Evolutionary conservation across 2,329 filamentous ascomycete species (phyloP), one percentile per base, ranked within the genome.

Genomic region (Cordyceps tenuipes): DNA sequence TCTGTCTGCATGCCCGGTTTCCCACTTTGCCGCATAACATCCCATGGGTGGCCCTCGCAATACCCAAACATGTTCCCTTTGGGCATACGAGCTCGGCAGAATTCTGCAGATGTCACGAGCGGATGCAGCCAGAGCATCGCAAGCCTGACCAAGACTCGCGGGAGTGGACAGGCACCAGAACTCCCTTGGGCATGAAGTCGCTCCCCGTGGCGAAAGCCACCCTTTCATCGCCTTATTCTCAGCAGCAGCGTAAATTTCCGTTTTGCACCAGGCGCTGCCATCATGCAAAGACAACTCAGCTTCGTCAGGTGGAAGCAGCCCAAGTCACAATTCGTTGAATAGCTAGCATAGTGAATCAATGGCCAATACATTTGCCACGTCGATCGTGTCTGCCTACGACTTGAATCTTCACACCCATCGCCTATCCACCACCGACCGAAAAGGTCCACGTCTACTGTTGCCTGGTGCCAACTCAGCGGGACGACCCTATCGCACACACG

Each of bases 271-370:
- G 15, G 44, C 31, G 26, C 52, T 8, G 29, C n/a, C 21, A 2
- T 31, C 31, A 31, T 26, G 39, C 39, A 51, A 51, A 51, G 49
- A n/a, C n/a, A 51, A 7, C 29, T 36, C 17, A 36, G 34, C 34
- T 36, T 36, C 7, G 34, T 10, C 12, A 9, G 9, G 21, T 44
- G 21, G 9, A 34, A 43, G 39, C 39, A 21, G 19, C n/a, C 34
- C 31, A 29, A 21, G 19, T 49, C 54, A 26, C 15, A 41, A 41
- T 17, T 15, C 34, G 34, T 57, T 57, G 17, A 29, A 21, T 49
- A 57, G 54, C 46, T 57, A 41, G 31, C 17, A 57, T 49, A 57
- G 44, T 57, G 44, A 41, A 49, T 31, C 21, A 49, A 57, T 49
- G 46, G 54, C 54, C 23, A 47, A 23, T 12, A 17, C 6, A 55